Base-by-base conservation (phyloP, 192 early-diverging fungal genomes). In the Oehlia diaphana region DNA sequence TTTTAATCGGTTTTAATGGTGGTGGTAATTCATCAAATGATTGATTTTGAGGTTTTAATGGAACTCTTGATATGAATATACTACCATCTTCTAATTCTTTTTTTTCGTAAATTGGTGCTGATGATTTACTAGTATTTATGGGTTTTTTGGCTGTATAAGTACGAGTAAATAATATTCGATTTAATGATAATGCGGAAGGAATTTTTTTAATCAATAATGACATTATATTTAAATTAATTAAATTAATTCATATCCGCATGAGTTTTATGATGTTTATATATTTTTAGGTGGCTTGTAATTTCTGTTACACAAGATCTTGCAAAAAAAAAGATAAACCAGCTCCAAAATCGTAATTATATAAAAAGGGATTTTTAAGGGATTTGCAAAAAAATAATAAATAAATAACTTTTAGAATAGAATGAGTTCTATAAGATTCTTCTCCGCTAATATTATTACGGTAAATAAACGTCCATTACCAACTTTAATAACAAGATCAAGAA, bases 61-160 rank as follows among this genome's bases (percentile, higher is more conserved):
- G 58, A 5, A 42, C 61, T 23, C 74, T 61, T 4, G 74, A 62
- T 19, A 64, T 39, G 21, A 76, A 76, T n/a, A 26, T n/a, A 64
- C 74, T 76, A 37, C 61, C 61, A 62, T 76, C 74, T 42, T 76
- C 74, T 63, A 76, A 33, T 63, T 63, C 63, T 44, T 16, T 37
- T 14, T 37, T n/a, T 31, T 2, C 28, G 28, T 63, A 61, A 42
- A 76, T 37, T 9, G 74, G 74, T 44, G 74, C 74, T 16, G 58
- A 33, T 8, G 63, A 42, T 37, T 62, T 35, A 63, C 31, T 28
- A 3, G 4, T 31, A 44, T 64, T 62, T 16, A 23, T 63, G 4
- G 74, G 74, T 76, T 76, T 76, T 37, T 50, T 33, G 6, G 74
- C 74, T 7, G 74, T 47, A 44, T 76, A 76, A 12, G 4, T n/a